A percentile compares a stretch with the other conserved stretches of the same genome.
Evolutionary conservation across 1,139 yeast genomes (phyloP).

Genomic region (Sugiyamaella japonica): DNA sequence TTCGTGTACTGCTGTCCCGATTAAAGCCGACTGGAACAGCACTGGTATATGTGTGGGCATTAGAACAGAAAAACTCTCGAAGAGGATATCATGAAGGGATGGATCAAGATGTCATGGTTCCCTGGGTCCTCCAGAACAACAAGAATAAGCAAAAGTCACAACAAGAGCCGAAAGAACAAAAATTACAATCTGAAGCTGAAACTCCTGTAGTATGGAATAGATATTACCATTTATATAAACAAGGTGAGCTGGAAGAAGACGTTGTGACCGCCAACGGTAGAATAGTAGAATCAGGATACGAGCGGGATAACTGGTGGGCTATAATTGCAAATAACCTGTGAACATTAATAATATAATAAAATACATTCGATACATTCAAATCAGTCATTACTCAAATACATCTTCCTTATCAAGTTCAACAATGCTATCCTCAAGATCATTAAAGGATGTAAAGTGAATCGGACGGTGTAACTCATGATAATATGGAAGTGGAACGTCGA

Average conservation of each 20-base stretch:
- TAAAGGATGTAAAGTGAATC: conserved; percentile 75
- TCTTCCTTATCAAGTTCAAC: conserved; percentile 75
- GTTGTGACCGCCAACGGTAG: conserved; percentile 65
- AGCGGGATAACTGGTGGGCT: conserved; percentile 94
- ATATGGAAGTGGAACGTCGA: conserved; percentile 78
- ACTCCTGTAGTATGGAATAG: conserved; percentile 61
- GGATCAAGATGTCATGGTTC: conserved; percentile 91
- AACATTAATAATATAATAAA: conserved; percentile 3
- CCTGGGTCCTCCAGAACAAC: conserved; percentile 73
- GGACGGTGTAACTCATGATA: conserved; percentile 89
- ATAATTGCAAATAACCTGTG: conserved; percentile 37
- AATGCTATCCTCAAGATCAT: conserved; percentile 58
- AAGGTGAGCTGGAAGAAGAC: conserved; percentile 79
- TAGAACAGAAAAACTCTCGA: conserved; percentile 83
- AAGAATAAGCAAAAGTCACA: conserved; percentile 10
- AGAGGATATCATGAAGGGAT: conserved; percentile 88
- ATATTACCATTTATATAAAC: conserved; percentile 79
- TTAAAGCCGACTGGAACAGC: conserved; percentile 64
- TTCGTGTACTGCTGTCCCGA: conserved; percentile 62
- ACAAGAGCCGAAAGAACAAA: background rate
- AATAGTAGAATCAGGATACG: conserved; percentile 76
- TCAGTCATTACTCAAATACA: conserved; percentile 51
- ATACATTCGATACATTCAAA: too few relatives aligned
- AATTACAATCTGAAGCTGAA: conserved; percentile 30
- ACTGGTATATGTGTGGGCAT: conserved; percentile 91